A percentile compares a stretch with the other conserved stretches of the same genome.
These are phyloP conservation scores for Rhizopogon sp. DNA, from an alignment of 768 basidiomycete species.

Conservation along the genomic window DNA sequence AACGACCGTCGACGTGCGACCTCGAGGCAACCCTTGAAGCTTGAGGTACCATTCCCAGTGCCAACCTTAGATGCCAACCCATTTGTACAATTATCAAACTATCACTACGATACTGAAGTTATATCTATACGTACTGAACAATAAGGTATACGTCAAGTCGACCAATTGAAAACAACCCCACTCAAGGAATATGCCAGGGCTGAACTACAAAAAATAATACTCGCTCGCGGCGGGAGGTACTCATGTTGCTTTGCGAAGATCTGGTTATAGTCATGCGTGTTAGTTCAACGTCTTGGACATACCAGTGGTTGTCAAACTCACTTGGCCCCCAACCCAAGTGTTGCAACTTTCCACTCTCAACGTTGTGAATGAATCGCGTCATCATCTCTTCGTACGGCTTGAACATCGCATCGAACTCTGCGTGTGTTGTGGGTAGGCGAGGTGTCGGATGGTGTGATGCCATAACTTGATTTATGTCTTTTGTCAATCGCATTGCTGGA, in stretches of 20 bases:
- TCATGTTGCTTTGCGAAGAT: background rate
- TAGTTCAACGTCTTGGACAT: background rate
- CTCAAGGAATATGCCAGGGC: no score
- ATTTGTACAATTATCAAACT: background rate
- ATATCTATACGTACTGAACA: background rate
- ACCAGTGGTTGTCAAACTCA: conserved; percentile 3
- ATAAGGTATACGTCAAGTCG: background rate
- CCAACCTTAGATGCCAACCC: background rate
- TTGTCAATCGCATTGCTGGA: conserved; percentile 2
- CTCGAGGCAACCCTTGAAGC: no score
- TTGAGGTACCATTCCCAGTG: background rate
- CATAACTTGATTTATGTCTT: conserved; percentile 11
- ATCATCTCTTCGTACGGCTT: conserved; percentile 14
- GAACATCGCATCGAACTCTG: conserved; percentile 19
- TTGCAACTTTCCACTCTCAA: conserved; percentile 15
- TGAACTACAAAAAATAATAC: background rate
- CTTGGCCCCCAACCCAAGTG: conserved; percentile 23
- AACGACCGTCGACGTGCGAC: background rate
- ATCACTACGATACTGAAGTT: background rate
- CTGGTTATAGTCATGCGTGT: background rate
- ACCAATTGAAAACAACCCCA: background rate
- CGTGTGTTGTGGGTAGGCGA: conserved; percentile 13
- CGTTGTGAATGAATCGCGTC: conserved; percentile 12
- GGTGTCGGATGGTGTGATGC: background rate
- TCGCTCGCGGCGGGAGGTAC: background rate